phyloP scores from a whole-genome alignment of 345 rosid species.

The Schrenkiella parvula region DNA sequence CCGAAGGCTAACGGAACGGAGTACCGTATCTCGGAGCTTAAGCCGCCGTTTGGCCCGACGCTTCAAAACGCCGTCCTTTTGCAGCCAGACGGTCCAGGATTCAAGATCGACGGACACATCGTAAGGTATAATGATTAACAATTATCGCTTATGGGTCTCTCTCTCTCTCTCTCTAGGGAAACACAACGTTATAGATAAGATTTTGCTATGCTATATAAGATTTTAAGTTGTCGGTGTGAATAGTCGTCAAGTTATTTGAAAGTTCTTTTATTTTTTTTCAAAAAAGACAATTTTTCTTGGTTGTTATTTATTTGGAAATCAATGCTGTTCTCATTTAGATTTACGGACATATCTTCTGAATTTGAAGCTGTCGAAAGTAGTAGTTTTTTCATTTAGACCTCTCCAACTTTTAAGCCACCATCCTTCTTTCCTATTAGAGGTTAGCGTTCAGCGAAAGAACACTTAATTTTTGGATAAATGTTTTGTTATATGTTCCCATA shows the following conservation, averaged over 20 bases:
- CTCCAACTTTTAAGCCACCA: no score
- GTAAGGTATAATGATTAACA: slow-evolving; percentile 29
- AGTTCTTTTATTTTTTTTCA: no score
- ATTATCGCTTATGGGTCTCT: neutral
- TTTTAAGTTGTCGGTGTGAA: neutral
- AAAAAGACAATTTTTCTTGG: no score
- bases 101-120: slow-evolving; percentile 42
- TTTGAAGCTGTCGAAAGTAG: neutral
- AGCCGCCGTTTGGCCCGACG: slow-evolving; percentile 20
- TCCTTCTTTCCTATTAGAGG: neutral
- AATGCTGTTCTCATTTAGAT: neutral
- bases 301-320: neutral
- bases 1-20: slow-evolving; percentile 72
- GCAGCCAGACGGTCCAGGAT: slow-evolving; percentile 61
- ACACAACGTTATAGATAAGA: neutral
- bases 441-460: neutral
- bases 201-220: neutral
- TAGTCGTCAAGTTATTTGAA: neutral
- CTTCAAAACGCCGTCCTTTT: slow-evolving; percentile 43
- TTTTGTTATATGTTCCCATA: neutral
- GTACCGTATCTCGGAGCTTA: slow-evolving; percentile 36
- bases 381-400: no score
- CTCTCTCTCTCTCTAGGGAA: neutral
- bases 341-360: neutral
- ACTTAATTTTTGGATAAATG: neutral